Conservation (phyloP, 1,139 yeast species). For the Hyphopichia buzzinii region DNA sequence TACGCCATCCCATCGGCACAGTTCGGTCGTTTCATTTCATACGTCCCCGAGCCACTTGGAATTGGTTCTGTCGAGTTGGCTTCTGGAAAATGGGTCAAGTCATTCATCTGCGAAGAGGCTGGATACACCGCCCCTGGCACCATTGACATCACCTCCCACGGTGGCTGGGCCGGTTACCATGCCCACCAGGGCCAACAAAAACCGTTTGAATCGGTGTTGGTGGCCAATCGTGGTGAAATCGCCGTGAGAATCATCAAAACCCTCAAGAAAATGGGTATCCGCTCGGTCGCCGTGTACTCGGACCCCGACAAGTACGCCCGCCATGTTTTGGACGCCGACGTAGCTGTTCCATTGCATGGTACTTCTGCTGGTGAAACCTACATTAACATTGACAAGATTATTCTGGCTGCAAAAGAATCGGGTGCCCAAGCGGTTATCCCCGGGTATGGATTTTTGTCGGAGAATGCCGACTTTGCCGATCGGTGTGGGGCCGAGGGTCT, state of each 20-base stretch:
- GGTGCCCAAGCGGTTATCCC: conserved; percentile 93
- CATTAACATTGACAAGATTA: conserved; percentile 77
- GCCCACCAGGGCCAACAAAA: conserved; percentile 32
- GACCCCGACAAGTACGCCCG: conserved; percentile 87
- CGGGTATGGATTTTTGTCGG: conserved; percentile 95
- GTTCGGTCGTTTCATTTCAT: conserved; percentile 78
- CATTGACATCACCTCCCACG: conserved; percentile 73
- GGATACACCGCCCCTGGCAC: conserved; percentile 76
- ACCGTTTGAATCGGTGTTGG: conserved; percentile 81
- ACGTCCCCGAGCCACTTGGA: conserved; percentile 94
- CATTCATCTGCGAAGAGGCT: conserved; percentile 88
- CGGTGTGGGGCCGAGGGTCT: conserved; percentile 79
- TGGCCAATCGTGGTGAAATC: conserved; percentile 97
- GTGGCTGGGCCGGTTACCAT: conserved; percentile 84
- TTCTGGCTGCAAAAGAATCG: conserved; percentile 77
- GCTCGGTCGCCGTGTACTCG: conserved; percentile 83
- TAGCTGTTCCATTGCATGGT: conserved; percentile 76
- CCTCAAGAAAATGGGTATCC: conserved; percentile 72
- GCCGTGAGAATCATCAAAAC: conserved; percentile 93
- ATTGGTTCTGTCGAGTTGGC: conserved; percentile 86
- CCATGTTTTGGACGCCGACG: conserved; percentile 82
- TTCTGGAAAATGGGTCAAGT: conserved; percentile 80
- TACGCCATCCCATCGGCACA: conserved; percentile 75
- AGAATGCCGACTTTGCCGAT: conserved; percentile 94
- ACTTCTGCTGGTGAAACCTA: conserved; percentile 87